Evolutionary conservation across 1,284 basidiomycete species (phyloP).

Genomic region (Thecaphora thlaspeos): DNA sequence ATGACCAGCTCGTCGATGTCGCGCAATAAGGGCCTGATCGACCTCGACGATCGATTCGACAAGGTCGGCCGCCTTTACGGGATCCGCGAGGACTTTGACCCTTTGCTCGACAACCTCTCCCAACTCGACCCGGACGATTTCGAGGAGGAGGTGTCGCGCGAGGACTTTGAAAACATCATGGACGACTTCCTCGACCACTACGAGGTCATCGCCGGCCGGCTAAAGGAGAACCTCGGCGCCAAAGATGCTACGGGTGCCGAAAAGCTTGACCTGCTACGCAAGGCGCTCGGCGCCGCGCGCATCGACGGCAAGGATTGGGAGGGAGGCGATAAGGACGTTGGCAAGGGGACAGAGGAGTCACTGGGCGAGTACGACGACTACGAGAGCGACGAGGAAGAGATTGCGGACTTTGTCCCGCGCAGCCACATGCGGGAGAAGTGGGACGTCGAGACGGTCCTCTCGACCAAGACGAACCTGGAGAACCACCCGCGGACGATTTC

Average conservation of each 20-base stretch:
- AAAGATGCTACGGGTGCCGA: constrained; percentile 61
- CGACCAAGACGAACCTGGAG: constrained; percentile 55
- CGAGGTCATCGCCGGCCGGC: constrained; percentile 80
- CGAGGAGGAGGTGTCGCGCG: constrained; percentile 69
- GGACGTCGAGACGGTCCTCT: constrained; percentile 55
- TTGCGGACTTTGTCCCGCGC: constrained; percentile 25
- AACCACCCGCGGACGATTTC: constrained; percentile 53
- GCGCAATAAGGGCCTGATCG: constrained; percentile 81
- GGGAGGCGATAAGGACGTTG: constrained; percentile 50
- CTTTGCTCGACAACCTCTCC: constrained; percentile 9
- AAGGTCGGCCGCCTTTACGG: constrained; percentile 65
- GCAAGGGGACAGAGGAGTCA: constrained; percentile 59
- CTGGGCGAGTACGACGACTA: constrained; percentile 78
- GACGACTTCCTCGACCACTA: constrained; percentile 91
- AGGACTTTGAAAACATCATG: constrained; percentile 87
- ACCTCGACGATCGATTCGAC: constrained; percentile 90
- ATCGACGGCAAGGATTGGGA: constrained; percentile 36
- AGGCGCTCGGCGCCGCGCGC: constrained; percentile 43
- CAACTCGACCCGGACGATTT: constrained; percentile 73
- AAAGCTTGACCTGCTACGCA: constrained; percentile 65
- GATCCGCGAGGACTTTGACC: constrained; percentile 12
- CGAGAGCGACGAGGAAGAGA: constrained; percentile 64
- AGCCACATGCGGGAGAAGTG: constrained; percentile 49
- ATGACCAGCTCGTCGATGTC: constrained; percentile 98
- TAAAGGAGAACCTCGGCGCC: constrained; percentile 64